Evolutionary conservation across 352 stramenopile genomes (phyloP).

Genomic region (Phytophthora sp.): DNA sequence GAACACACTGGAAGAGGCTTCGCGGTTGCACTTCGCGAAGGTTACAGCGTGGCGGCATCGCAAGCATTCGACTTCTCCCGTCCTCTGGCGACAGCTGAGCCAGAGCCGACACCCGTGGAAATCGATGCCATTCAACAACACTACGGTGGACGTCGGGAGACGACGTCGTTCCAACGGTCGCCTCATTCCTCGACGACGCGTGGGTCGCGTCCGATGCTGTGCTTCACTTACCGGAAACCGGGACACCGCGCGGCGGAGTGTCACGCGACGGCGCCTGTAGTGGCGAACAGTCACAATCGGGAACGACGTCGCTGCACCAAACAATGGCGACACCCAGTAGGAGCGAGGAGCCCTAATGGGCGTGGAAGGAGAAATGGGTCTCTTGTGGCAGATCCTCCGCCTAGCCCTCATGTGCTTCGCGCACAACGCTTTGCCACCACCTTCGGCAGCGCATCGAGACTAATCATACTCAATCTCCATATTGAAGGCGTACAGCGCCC

Average conservation of each 20-base stretch:
- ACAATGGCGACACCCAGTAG: slow-evolving; percentile 21
- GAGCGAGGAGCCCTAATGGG: too few relatives aligned
- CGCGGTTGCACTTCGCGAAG: slow-evolving; percentile 9
- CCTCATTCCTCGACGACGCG: neutral
- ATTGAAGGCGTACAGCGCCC: too few relatives aligned
- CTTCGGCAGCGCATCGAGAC: too few relatives aligned
- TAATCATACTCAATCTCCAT: too few relatives aligned
- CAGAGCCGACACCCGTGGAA: slow-evolving; percentile 10
- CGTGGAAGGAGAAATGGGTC: too few relatives aligned
- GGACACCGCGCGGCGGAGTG: slow-evolving; percentile 15
- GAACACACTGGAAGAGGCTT: slow-evolving; percentile 15
- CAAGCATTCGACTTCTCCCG: slow-evolving; percentile 9
- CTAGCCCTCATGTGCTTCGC: too few relatives aligned
- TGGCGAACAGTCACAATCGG: neutral
- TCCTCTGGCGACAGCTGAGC: too few relatives aligned
- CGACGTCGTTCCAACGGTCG: neutral
- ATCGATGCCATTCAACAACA: slow-evolving; percentile 9
- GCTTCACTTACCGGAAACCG: slow-evolving; percentile 6
- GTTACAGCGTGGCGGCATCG: too few relatives aligned
- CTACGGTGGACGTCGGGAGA: neutral
- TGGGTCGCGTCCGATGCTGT: too few relatives aligned
- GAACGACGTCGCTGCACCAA: neutral
- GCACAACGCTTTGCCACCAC: too few relatives aligned
- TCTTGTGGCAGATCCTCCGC: too few relatives aligned
- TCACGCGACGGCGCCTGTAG: slow-evolving; percentile 1